A percentile compares a stretch with the other conserved stretches of the same genome.
phyloP scores from a whole-genome alignment of 768 basidiomycete genomes.

The Panellus pusillus region DNA sequence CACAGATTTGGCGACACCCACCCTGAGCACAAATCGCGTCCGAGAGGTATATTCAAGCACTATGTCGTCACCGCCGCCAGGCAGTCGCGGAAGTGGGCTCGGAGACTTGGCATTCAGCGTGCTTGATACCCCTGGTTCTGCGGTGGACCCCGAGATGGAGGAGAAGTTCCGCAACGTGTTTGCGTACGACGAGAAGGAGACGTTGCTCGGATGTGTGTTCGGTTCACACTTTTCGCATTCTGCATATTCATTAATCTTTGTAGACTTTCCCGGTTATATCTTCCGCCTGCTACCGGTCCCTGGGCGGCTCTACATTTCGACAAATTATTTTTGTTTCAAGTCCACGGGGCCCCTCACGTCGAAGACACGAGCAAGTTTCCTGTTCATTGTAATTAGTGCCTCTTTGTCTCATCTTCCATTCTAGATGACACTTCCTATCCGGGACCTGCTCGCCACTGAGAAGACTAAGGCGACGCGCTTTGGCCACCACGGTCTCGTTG shows the following conservation, averaged over 20 bases:
- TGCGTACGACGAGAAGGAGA: slow-evolving; percentile 88
- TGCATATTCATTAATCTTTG: slow-evolving; percentile 6
- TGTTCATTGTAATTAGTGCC: background rate
- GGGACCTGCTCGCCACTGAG: slow-evolving; percentile 83
- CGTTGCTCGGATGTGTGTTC: slow-evolving; percentile 80
- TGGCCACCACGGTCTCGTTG: slow-evolving; percentile 84
- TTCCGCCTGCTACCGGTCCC: slow-evolving; percentile 87
- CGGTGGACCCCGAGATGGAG: slow-evolving; percentile 58
- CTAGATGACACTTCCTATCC: slow-evolving; percentile 93
- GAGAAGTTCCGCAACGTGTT: slow-evolving; percentile 83
- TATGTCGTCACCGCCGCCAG: slow-evolving; percentile 28
- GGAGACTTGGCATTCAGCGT: slow-evolving; percentile 78
- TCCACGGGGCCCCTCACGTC: slow-evolving; percentile 77
- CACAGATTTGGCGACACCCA: slow-evolving; percentile 26
- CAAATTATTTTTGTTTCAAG: slow-evolving; percentile 92
- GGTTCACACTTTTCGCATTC: background rate
- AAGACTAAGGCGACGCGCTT: slow-evolving; percentile 86
- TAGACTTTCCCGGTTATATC: slow-evolving; percentile 91
- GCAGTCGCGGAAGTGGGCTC: slow-evolving; percentile 39
- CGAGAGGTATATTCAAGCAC: slow-evolving; percentile 60
- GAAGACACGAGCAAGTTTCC: slow-evolving; percentile 73
- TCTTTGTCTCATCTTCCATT: slow-evolving; percentile 1
- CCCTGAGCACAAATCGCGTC: slow-evolving; percentile 37
- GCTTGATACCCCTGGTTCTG: slow-evolving; percentile 68
- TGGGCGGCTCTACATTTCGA: slow-evolving; percentile 89